Evolutionary conservation across 139 green algal species (phyloP).

Genomic region (Astrephomene gubernaculifera): DNA sequence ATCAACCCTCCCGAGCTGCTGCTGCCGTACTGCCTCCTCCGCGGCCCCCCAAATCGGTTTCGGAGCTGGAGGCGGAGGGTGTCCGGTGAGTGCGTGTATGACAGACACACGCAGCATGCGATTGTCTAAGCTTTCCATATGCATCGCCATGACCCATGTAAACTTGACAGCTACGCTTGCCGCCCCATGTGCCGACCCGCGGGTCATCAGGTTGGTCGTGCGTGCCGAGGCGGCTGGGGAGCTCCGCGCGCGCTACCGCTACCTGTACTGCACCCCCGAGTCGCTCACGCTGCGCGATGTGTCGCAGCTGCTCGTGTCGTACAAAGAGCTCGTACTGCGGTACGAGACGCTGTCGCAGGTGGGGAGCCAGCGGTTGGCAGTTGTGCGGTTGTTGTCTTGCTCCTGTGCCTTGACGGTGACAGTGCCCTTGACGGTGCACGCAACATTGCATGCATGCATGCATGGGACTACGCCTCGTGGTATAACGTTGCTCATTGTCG

Average conservation of each 20-base stretch:
- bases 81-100: conserved; percentile 29
- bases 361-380: neutral
- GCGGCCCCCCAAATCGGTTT: conserved; percentile 49
- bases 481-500: too few relatives aligned
- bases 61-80: conserved; percentile 73
- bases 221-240: conserved; percentile 58
- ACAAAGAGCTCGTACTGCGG: conserved; percentile 88
- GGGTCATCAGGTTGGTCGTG: conserved; percentile 55
- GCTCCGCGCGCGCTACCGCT: conserved; percentile 72
- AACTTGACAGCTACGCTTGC: too few relatives aligned
- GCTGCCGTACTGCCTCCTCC: conserved; percentile 5
- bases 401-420: too few relatives aligned
- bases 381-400: neutral
- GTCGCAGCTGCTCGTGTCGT: conserved; percentile 70
- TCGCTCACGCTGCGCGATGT: conserved; percentile 83
- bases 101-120: too few relatives aligned
- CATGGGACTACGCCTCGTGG: too few relatives aligned
- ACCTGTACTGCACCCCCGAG: conserved; percentile 71
- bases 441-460: too few relatives aligned
- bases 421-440: too few relatives aligned
- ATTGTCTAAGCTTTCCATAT: too few relatives aligned
- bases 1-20: too few relatives aligned
- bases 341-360: conserved; percentile 71
- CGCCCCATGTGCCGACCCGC: neutral
- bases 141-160: too few relatives aligned